These are phyloP conservation scores for Letharia lupina DNA, from an alignment of 495 filamentous ascomycete genomes.

Conservation along the genomic window DNA sequence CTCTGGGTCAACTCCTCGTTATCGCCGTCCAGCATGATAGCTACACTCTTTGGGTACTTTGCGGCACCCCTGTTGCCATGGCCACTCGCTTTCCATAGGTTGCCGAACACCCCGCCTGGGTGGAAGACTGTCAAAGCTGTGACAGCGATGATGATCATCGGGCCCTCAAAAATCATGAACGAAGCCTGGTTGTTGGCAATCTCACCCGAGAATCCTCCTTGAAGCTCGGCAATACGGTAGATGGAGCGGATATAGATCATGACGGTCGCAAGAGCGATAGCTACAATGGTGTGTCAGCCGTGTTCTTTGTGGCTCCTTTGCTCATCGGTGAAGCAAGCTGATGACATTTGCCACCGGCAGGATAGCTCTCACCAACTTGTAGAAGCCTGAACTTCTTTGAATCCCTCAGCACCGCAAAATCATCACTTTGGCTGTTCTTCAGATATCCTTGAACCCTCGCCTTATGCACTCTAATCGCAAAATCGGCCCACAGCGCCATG, in stretches of 20 bases:
- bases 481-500: slow-evolving; percentile 43
- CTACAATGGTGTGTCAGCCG: slow-evolving; percentile 5
- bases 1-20: neutral
- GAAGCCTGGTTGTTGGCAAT: slow-evolving; percentile 33
- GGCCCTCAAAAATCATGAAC: slow-evolving; percentile 34
- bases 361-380: slow-evolving; percentile 1
- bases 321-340: no score
- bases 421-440: slow-evolving; percentile 1
- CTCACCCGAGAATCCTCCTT: slow-evolving; percentile 31
- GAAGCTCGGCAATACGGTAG: slow-evolving; percentile 37
- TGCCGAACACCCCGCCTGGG: slow-evolving; percentile 21
- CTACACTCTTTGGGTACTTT: neutral
- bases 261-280: slow-evolving; percentile 22
- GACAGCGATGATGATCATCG: slow-evolving; percentile 32
- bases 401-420: slow-evolving; percentile 7
- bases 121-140: slow-evolving; percentile 30
- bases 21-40: slow-evolving; percentile 4
- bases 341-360: no score
- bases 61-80: neutral
- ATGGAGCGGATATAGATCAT: slow-evolving; percentile 33
- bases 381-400: slow-evolving; percentile 2
- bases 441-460: neutral
- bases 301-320: neutral
- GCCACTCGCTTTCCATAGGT: slow-evolving; percentile 9
- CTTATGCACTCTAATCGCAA: slow-evolving; percentile 34